Conservation (phyloP, 805 yeast genomes). For the Barnettozyma salicaria region DNA sequence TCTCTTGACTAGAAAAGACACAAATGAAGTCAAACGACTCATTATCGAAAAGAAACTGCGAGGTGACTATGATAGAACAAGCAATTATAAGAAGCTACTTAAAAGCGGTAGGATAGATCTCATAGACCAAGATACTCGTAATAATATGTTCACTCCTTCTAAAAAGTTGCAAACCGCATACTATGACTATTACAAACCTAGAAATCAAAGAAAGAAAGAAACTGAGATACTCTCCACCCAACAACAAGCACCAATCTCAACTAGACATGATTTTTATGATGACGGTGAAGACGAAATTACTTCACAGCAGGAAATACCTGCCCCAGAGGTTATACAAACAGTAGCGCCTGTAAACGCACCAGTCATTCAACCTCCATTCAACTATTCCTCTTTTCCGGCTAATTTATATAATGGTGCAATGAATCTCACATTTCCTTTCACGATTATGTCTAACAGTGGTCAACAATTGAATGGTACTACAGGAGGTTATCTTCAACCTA, state of each 20-base stretch:
- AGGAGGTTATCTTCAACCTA: background rate
- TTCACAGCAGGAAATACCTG: background rate
- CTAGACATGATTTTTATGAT: conserved; percentile 11
- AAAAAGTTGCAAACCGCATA: conserved; percentile 14
- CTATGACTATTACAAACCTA: conserved; percentile 19
- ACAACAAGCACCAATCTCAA: background rate
- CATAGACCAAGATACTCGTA: conserved; percentile 17
- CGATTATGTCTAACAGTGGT: background rate
- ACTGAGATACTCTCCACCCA: background rate
- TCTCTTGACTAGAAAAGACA: conserved; percentile 6
- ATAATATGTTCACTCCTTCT: conserved; percentile 13
- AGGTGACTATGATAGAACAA: conserved; percentile 14
- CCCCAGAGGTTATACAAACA: background rate
- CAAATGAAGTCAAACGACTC: conserved; percentile 11
- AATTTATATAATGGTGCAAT: too few species aligned
- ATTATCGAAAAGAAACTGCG: conserved; percentile 20
- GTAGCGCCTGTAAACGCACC: background rate
- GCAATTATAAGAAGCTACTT: conserved; percentile 19
- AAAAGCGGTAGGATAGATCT: conserved; percentile 25
- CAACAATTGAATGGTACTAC: background rate
- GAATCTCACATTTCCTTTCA: background rate
- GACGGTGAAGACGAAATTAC: background rate
- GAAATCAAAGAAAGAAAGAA: conserved; percentile 20
- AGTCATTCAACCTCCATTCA: background rate
- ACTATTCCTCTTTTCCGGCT: too few species aligned